These are phyloP conservation scores for Candida multigemmis DNA, from an alignment of 805 yeast genomes.

Conservation along the genomic window DNA sequence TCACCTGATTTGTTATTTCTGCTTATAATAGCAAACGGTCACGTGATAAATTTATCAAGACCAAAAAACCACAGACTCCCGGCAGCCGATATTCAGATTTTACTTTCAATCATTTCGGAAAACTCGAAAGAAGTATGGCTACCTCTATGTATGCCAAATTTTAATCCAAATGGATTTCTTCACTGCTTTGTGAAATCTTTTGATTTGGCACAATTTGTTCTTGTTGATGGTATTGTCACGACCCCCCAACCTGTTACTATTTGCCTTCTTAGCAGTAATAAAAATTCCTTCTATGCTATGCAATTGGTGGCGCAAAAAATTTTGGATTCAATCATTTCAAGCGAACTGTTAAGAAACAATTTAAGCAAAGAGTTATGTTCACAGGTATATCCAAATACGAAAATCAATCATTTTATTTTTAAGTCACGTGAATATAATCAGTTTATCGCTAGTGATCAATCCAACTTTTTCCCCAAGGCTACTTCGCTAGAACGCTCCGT, in stretches of 20 bases:
- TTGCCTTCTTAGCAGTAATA: slow-evolving; percentile 56
- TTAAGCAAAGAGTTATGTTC: slow-evolving; percentile 11
- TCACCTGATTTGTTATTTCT: slow-evolving; percentile 58
- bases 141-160: slow-evolving; percentile 86
- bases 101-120: slow-evolving; percentile 60
- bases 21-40: slow-evolving; percentile 53
- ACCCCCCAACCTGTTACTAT: slow-evolving; percentile 22
- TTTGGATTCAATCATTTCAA: slow-evolving; percentile 18
- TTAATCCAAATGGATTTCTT: slow-evolving; percentile 80
- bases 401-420: slow-evolving; percentile 72
- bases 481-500: too few relatives aligned
- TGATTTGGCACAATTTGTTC: slow-evolving; percentile 10
- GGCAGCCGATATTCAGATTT: slow-evolving; percentile 70
- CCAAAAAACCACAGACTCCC: slow-evolving; percentile 73
- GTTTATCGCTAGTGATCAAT: slow-evolving; percentile 38
- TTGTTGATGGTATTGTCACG: slow-evolving; percentile 5
- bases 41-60: slow-evolving; percentile 60
- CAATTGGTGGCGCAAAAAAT: slow-evolving; percentile 50
- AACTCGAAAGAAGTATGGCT: slow-evolving; percentile 69
- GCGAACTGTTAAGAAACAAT: slow-evolving; percentile 10
- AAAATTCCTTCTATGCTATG: slow-evolving; percentile 71
- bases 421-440: slow-evolving; percentile 66
- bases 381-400: background rate
- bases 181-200: slow-evolving; percentile 61
- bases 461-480: too few relatives aligned